Percentiles rank a stretch among this genome's conserved stretches.
These are phyloP conservation scores for Cornus suecica DNA, from an alignment of 148 eudicot species.

Conservation along the genomic window DNA sequence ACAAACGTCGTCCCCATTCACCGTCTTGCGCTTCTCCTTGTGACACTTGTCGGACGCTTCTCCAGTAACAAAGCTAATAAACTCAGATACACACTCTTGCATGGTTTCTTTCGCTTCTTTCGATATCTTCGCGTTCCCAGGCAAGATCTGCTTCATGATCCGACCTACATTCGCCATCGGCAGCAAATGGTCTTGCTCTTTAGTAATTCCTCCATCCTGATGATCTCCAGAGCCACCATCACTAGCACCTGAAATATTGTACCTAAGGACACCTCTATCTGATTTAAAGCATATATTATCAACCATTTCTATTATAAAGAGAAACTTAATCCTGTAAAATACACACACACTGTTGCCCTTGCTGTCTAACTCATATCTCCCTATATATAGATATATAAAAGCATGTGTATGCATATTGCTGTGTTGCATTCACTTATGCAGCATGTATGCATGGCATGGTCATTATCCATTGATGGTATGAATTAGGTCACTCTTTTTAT, in stretches of 20 bases:
- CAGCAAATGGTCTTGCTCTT: constrained; percentile 61
- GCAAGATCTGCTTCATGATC: constrained; percentile 73
- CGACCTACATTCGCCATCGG: constrained; percentile 84
- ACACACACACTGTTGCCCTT: constrained; percentile 35
- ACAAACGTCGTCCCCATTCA: constrained; percentile 78
- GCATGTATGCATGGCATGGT: not conserved
- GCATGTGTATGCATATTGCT: not conserved
- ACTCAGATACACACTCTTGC: constrained; percentile 86
- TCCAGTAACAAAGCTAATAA: constrained; percentile 77
- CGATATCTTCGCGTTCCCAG: constrained; percentile 61
- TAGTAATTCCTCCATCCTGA: constrained; percentile 17
- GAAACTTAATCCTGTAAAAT: constrained; percentile 27
- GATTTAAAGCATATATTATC: constrained; percentile 19
- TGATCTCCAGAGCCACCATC: constrained; percentile 12
- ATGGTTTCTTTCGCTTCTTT: constrained; percentile 81
- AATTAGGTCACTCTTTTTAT: constrained; percentile 10
- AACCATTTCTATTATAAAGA: constrained; percentile 19
- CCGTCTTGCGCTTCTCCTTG: constrained; percentile 75
- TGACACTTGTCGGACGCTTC: constrained; percentile 79
- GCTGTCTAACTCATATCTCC: not conserved
- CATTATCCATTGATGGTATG: constrained; percentile 5
- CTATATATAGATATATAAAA: not conserved
- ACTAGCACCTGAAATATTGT: constrained; percentile 11
- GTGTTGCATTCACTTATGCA: too few species aligned
- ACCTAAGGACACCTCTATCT: constrained; percentile 8